Conservation (phyloP, 139 green algal species). For the Edaphochlamys debaryana region DNA sequence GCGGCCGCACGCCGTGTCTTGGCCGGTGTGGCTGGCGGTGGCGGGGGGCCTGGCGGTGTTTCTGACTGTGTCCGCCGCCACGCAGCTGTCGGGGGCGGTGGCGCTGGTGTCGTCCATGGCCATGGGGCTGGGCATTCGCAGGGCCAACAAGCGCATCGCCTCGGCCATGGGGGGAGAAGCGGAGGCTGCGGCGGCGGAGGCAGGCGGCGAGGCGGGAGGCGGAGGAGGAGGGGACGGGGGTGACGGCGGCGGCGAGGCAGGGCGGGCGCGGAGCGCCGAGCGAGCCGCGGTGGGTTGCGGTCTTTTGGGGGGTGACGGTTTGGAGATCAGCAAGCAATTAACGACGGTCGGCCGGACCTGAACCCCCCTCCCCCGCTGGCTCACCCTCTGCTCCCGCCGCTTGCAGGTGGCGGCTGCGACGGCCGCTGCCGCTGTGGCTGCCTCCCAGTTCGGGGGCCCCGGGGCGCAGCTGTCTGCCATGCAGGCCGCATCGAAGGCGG, state of each 20-base stretch:
- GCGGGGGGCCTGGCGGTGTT: neutral
- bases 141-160: conserved; percentile 19
- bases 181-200: no score
- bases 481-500: conserved; percentile 22
- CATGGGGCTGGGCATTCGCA: neutral
- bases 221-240: neutral
- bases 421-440: conserved; percentile 7
- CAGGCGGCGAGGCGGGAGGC: neutral
- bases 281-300: conserved; percentile 20
- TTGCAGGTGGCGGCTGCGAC: conserved; percentile 26
- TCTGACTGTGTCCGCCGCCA: neutral
- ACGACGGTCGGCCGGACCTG: no score
- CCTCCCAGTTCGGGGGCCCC: neutral
- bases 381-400: no score
- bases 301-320: no score
- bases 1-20: conserved; percentile 24
- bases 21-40: conserved; percentile 7
- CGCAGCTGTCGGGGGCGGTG: neutral
- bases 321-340: no score
- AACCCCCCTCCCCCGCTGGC: no score
- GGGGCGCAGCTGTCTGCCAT: conserved; percentile 4
- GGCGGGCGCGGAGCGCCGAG: neutral
- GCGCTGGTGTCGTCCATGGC: neutral
- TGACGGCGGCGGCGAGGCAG: neutral
- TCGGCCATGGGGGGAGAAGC: neutral